Evolutionary conservation across 2,329 filamentous ascomycete genomes (phyloP), one percentile per base, ranked within the genome.

Genomic region (Diplodia sapinea): DNA sequence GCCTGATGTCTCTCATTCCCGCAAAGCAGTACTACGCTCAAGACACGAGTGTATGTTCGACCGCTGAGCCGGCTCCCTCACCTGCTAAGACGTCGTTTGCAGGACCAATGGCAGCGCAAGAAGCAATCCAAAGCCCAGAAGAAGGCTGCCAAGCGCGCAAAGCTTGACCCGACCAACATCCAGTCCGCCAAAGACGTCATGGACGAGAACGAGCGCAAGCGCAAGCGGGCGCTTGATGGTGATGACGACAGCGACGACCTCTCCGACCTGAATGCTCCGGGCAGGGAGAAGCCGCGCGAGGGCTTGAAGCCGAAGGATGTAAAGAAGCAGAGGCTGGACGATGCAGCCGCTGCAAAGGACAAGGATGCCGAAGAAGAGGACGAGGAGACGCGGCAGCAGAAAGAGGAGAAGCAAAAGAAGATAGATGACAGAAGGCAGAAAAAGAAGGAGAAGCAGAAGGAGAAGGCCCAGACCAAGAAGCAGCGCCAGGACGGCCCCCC

Each of bases 101-200:
- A 96, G 93, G 91, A 95, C 74, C 93, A 97, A 89, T 96, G 93
- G 93, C 89, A 89, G 78, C 90, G 90, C 76, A 96, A 95, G 82
- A 98, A 98, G 83, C 94, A 98, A 82, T 94, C 93, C 62, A 97
- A 96, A 78, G 91, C 93, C 79, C 87, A 97, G 79, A 92, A 92
- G 69, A 88, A 88, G 70, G 89, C 91, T 72, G 91, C 93, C 67
- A 93, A 93, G 81, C 87, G 90, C 76, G 92, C 91, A 69, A 98
- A 97, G 82, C 86, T 98, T 50, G 92, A 98, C 74, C 94, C 95
- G 31, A 92, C 94, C 72, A 93, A 93, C 75, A 89, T 90, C 71
- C 95, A 96, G 83, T 95, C 89, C 71, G 94, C 93, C 69, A 94
- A 96, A 78, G 94, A 98, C 79, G 88, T 97, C 70, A 90, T 96